Evolutionary conservation across 2,329 filamentous ascomycete genomes (phyloP), one percentile per base, ranked within the genome.

Genomic region (Dactylellina cionopaga): DNA sequence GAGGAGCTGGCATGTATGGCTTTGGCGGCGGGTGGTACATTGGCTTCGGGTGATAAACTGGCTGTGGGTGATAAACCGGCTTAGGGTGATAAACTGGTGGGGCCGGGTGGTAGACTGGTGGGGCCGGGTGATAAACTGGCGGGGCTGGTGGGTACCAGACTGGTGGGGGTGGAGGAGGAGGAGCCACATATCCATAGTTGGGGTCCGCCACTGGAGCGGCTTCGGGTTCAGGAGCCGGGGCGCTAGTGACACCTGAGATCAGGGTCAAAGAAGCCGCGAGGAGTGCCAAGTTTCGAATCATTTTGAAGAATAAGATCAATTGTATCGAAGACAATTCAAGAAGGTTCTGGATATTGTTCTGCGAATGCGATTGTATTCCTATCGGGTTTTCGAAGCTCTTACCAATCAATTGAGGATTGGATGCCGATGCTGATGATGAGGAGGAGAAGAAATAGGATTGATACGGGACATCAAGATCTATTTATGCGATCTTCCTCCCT

Each of bases 241-340:
- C 60, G 37, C 52, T 52, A 3, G 52, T 25, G 52, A 65, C 68
- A 9, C 68, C 68, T 11, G 68, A 72, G 10, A 72, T 35, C 17
- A 63, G 52, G 39, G 33, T 52, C 17, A 65, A 27, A 19, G 59
- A 59, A 19, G 59, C 54, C 10, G 59, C 52, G 29, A 72, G 54
- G 35, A 72, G 22, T 5, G 35, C 52, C 15, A 72, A 29, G 27
- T 65, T 72, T 55, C 59, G 68, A 60, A 72, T 27, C 59, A 72
- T 72, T 13, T 25, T 65, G 52, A 41, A 22, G n/a, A 24, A 15
- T 33, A 17, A 33, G 58, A 31, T 7, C n/a, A 31, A 49, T 31
- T 3, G 6, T 35, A 9, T 41, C 10, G 17, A 22, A 13, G 31
- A 25, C 31, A 27, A 54, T 24, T 39, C 31, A 25, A 7, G 4